Conservation (phyloP, 148 eudicot species). For the Arbutus unedo region DNA sequence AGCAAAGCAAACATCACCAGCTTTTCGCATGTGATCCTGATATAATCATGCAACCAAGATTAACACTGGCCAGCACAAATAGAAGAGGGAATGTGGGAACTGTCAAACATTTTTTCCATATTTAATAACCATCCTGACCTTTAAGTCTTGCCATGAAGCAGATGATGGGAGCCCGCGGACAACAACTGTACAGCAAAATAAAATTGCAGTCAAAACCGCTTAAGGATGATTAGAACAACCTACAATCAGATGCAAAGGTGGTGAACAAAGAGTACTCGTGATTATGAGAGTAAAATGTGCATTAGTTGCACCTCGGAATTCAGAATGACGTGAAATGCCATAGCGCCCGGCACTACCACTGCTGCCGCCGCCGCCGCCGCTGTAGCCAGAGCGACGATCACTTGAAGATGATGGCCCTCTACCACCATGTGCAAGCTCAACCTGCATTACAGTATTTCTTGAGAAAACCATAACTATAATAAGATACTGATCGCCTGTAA, state of each 20-base stretch:
- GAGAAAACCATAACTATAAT: background rate
- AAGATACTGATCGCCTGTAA: background rate
- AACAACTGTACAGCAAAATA: constrained; percentile 47
- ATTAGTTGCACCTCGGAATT: constrained; percentile 56
- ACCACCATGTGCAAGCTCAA: constrained; percentile 99
- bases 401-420: constrained; percentile 81
- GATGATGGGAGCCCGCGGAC: constrained; percentile 96
- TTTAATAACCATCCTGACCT: constrained; percentile 38
- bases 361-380: constrained; percentile 32
- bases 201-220: background rate
- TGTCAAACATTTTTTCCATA: background rate
- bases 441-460: constrained; percentile 35
- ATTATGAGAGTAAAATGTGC: background rate
- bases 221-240: background rate
- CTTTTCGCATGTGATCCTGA: constrained; percentile 99
- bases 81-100: background rate
- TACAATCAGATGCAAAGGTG: background rate
- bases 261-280: background rate
- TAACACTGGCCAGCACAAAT: background rate
- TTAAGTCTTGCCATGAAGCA: constrained; percentile 99
- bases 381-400: constrained; percentile 71
- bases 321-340: constrained; percentile 81
- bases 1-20: constrained; percentile 98
- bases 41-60: constrained; percentile 14
- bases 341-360: constrained; percentile 40